Percentiles rank a stretch among this genome's conserved stretches.
Conservation (phyloP, 345 rosid genomes). For the Acer yangbiense region DNA sequence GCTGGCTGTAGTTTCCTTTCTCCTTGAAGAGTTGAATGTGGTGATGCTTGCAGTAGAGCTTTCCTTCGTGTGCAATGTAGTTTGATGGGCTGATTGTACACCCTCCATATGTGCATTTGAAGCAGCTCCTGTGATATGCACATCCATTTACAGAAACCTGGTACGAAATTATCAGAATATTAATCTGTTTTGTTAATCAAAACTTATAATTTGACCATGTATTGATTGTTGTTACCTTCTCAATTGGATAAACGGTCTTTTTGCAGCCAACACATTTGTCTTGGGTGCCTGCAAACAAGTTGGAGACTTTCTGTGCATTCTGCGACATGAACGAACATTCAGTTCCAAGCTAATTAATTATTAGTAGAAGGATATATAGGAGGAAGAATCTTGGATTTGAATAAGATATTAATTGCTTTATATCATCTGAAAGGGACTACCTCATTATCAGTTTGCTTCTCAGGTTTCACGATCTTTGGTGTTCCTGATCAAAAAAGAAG, state of each 20-base stretch:
- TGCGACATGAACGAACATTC: constrained; percentile 12
- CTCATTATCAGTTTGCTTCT: constrained; percentile 43
- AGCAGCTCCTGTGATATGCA: constrained; percentile 58
- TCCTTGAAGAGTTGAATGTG: constrained; percentile 64
- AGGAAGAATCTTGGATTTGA: not conserved
- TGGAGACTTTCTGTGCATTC: constrained; percentile 48
- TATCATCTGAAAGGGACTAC: constrained; percentile 23
- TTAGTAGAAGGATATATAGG: not conserved
- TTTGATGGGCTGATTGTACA: constrained; percentile 68
- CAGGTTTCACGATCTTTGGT: constrained; percentile 59
- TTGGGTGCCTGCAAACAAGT: constrained; percentile 56
- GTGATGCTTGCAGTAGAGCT: constrained; percentile 74
- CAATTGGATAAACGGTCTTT: constrained; percentile 60
- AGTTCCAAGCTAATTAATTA: not conserved
- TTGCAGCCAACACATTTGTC: constrained; percentile 54
- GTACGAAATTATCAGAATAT: not conserved
- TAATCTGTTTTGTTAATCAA: not conserved
- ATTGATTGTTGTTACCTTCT: constrained; percentile 39
- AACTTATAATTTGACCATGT: not conserved
- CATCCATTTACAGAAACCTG: constrained; percentile 61
- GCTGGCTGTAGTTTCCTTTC: constrained; percentile 73
- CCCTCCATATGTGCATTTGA: constrained; percentile 64
- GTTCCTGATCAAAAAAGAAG: constrained; percentile 38
- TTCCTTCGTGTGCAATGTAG: constrained; percentile 66
- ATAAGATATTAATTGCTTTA: not conserved